Evolutionary conservation across 139 green algal genomes (phyloP).

Genomic region (Gonium pectorale): DNA sequence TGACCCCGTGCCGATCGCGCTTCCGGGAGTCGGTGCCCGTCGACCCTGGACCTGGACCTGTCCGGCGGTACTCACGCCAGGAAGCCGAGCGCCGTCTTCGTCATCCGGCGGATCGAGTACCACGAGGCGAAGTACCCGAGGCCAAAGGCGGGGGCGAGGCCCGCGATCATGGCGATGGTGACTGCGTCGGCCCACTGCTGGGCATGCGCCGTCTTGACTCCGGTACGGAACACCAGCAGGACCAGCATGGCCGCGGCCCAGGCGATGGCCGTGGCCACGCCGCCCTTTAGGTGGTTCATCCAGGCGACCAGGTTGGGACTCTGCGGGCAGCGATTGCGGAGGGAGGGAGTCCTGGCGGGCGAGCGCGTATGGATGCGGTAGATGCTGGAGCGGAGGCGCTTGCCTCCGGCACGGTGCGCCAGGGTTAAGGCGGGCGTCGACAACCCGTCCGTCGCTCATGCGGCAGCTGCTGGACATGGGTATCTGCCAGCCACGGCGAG

Average conservation of each 20-base stretch:
- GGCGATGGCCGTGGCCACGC: constrained; percentile 5
- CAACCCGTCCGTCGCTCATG: not conserved
- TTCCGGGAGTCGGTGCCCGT: no score
- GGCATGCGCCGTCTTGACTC: not conserved
- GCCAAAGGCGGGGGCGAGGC: not conserved
- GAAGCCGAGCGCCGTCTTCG: not conserved
- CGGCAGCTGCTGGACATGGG: no score
- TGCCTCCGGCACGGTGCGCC: not conserved
- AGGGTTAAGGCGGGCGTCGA: not conserved
- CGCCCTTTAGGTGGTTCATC: constrained; percentile 31
- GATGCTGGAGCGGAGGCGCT: not conserved
- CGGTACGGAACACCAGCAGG: not conserved
- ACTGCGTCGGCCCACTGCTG: not conserved
- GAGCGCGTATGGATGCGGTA: not conserved
- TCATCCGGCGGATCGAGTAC: no score
- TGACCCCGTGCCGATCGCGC: no score
- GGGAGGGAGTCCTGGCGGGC: not conserved
- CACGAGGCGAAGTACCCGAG: not conserved
- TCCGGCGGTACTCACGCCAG: no score
- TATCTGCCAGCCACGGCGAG: no score
- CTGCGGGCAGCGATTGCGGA: not conserved
- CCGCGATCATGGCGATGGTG: constrained; percentile 2
- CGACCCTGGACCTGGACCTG: no score
- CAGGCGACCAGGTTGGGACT: constrained; percentile 5
- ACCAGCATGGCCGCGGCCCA: constrained; percentile 8